phyloP scores from a whole-genome alignment of 495 filamentous ascomycete species.

The Astrocystis sublimbata region DNA sequence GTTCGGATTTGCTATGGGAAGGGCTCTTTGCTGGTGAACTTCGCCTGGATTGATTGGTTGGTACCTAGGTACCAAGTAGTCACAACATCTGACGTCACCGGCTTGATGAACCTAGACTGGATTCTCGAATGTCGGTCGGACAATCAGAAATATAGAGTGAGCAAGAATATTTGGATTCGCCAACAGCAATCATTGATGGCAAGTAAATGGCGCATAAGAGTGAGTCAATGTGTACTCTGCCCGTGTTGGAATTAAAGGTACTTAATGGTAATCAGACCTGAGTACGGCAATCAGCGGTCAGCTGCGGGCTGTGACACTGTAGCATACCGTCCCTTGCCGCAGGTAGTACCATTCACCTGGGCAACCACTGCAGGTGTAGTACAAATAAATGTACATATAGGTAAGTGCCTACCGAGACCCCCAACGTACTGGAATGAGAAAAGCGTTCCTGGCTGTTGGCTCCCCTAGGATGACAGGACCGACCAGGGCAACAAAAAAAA shows the following conservation, averaged over 20 bases:
- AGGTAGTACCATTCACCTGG: no score
- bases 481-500: no score
- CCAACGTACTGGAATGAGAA: no score
- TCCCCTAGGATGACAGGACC: background rate
- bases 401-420: no score
- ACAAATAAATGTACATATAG: no score
- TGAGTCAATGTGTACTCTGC: no score
- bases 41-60: background rate
- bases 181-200: background rate
- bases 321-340: background rate
- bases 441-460: conserved; percentile 10
- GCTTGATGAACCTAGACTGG: background rate
- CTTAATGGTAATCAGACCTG: no score
- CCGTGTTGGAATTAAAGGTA: background rate
- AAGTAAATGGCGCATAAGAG: background rate
- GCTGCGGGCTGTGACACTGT: background rate
- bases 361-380: no score
- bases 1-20: background rate
- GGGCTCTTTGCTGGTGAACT: background rate
- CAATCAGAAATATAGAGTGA: background rate
- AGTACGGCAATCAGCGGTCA: background rate
- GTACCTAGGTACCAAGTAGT: no score
- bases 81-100: conserved; percentile 11
- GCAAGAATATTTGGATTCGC: background rate
- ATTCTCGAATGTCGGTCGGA: background rate